phyloP scores from a whole-genome alignment of 441 rosid genomes.

The Arabidopsis hybrid region DNA sequence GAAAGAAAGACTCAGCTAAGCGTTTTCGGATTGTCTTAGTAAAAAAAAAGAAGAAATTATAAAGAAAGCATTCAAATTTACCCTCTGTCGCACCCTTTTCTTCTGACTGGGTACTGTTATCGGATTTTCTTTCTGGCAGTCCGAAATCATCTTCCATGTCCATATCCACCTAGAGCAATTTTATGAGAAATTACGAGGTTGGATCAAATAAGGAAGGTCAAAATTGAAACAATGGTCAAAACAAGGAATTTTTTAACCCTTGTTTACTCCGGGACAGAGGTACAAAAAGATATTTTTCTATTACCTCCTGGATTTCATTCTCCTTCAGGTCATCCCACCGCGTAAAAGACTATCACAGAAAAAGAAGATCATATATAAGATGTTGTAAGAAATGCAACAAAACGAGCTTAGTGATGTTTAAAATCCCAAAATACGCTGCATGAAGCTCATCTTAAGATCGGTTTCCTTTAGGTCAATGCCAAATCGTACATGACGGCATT shows the following conservation, averaged over 20 bases:
- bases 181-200: not conserved
- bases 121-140: constrained; percentile 54
- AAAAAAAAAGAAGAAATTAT: not conserved
- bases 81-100: constrained; percentile 54
- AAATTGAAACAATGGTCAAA: constrained; percentile 1
- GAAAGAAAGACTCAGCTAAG: constrained; percentile 6
- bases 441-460: not conserved
- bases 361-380: constrained; percentile 30
- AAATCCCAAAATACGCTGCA: too few relatives aligned
- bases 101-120: constrained; percentile 39
- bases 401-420: too few relatives aligned
- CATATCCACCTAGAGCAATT: constrained; percentile 80
- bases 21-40: constrained; percentile 1
- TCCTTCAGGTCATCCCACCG: constrained; percentile 85
- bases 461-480: constrained; percentile 2
- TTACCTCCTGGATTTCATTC: constrained; percentile 90
- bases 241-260: constrained; percentile 7
- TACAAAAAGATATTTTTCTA: constrained; percentile 17
- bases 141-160: constrained; percentile 83
- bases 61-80: constrained; percentile 42
- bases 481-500: constrained; percentile 25
- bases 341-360: constrained; percentile 69
- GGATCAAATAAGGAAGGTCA: constrained; percentile 10
- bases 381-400: not conserved
- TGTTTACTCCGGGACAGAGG: constrained; percentile 1